phyloP scores from a whole-genome alignment of 139 green algal species.

The Chlamydomonas applanata region DNA sequence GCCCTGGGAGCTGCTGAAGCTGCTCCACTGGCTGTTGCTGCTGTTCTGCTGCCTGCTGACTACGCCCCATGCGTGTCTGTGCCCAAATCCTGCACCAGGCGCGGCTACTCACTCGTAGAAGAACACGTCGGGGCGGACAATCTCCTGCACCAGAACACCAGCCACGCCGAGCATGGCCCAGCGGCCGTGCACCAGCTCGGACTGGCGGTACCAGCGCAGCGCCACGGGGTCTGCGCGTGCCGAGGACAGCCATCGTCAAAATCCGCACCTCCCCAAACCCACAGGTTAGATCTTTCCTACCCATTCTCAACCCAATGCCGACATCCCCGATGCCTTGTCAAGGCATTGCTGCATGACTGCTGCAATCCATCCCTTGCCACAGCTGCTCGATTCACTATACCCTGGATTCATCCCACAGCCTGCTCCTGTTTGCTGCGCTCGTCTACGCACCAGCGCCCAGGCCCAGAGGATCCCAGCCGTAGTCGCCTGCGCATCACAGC shows the following conservation, averaged over 20 bases:
- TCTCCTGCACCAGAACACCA: constrained; percentile 67
- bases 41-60: background rate
- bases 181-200: constrained; percentile 69
- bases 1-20: constrained; percentile 40
- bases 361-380: constrained; percentile 13
- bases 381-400: background rate
- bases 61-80: background rate
- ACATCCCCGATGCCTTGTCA: too few species aligned
- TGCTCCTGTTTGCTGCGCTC: background rate
- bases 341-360: too few species aligned
- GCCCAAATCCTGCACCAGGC: too few species aligned
- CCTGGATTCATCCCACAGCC: background rate
- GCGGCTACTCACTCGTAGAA: constrained; percentile 20
- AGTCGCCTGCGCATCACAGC: constrained; percentile 17
- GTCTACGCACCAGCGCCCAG: constrained; percentile 40
- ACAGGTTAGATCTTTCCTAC: too few species aligned
- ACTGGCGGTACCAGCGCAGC: constrained; percentile 78
- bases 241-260: too few species aligned
- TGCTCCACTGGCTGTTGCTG: background rate
- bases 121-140: constrained; percentile 59
- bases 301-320: constrained; percentile 50
- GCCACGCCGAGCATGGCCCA: constrained; percentile 71
- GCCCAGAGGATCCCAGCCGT: constrained; percentile 72
- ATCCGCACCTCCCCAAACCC: too few species aligned
- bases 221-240: constrained; percentile 55